Base-by-base conservation (phyloP, 768 basidiomycete species). In the Psilocybe cyanescens region DNA sequence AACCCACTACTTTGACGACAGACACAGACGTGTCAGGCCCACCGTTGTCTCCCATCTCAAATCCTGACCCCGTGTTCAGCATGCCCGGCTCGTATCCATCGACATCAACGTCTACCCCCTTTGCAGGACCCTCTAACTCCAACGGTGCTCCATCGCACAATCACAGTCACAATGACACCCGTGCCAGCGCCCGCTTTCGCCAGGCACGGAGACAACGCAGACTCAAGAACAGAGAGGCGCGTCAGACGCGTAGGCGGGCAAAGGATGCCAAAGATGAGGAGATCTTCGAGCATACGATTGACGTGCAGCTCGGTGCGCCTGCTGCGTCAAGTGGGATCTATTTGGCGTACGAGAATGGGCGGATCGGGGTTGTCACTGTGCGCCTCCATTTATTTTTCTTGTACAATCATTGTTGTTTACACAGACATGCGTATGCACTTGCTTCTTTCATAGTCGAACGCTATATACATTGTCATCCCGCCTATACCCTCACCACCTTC, bases 281-380 rank as follows among this genome's bases (percentile, higher is more conserved):
- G 54, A 31, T 78, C 59, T 70, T 71, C 70, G 73, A 77, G 17
- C 62, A 76, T 3, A 74, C 73, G 6, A 49, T 81, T 31, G 75
- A 82, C 63, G 62, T 81, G 17, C 78, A 81, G 45, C 71, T 85
- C 16, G 77, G 78, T 9, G 74, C 78, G 31, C 70, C 77, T 7
- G 66, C 66, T n/a, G 68, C 71, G 5, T 64, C 73, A 4, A 44
- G 53, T 8, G 80, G 84, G 0, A 69, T 74, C 44, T 86, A 87
- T 69, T 74, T 86, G 3, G 80, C 85, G 7, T 80, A 81, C 35
- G 81, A 82, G 49, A 68, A 79, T 46, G 70, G 70, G 14, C 71
- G 81, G 57, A 72, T 85, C 1, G 81, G 75, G 3, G 75, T 82
- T 17, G 83, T 79, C 31, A 86, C 82, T 16, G 86, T 85, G 52